A percentile compares a stretch with the other conserved stretches of the same genome.
Conservation (phyloP, 1,284 basidiomycete species). For the Trichosporon asahii region DNA sequence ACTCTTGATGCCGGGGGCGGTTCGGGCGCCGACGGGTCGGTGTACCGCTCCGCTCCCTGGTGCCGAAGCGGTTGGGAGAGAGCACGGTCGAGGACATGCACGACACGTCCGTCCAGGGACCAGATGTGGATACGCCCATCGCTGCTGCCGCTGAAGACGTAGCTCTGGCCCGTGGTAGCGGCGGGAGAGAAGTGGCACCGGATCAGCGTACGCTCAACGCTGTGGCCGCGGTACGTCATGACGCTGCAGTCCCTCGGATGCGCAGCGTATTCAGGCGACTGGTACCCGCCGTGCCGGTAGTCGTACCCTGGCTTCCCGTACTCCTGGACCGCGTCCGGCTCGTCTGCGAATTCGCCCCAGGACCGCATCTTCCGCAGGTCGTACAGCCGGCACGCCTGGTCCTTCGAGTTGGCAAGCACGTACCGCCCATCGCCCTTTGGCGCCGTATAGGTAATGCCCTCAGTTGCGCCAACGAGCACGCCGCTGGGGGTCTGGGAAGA, state of each 20-base stretch:
- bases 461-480: constrained; percentile 88
- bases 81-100: constrained; percentile 69
- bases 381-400: constrained; percentile 88
- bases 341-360: constrained; percentile 64
- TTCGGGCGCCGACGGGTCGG: constrained; percentile 46
- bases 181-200: constrained; percentile 91
- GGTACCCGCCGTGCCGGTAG: constrained; percentile 65
- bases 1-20: constrained; percentile 29
- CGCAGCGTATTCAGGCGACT: constrained; percentile 44
- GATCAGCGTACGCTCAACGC: constrained; percentile 88
- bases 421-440: constrained; percentile 89
- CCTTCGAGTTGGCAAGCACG: constrained; percentile 95
- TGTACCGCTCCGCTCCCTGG: constrained; percentile 30
- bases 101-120: constrained; percentile 75
- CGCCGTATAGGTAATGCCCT: constrained; percentile 85
- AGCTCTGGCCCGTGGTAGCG: constrained; percentile 85
- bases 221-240: constrained; percentile 92
- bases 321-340: constrained; percentile 52
- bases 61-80: constrained; percentile 67
- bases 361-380: constrained; percentile 89
- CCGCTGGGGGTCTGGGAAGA: constrained; percentile 79
- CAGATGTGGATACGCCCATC: constrained; percentile 67
- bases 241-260: constrained; percentile 88
- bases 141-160: constrained; percentile 78
- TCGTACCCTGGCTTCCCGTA: constrained; percentile 71